Evolutionary conservation across 1,284 basidiomycete species (phyloP).

Genomic region (Cutaneotrichosporon cyanovorans): DNA sequence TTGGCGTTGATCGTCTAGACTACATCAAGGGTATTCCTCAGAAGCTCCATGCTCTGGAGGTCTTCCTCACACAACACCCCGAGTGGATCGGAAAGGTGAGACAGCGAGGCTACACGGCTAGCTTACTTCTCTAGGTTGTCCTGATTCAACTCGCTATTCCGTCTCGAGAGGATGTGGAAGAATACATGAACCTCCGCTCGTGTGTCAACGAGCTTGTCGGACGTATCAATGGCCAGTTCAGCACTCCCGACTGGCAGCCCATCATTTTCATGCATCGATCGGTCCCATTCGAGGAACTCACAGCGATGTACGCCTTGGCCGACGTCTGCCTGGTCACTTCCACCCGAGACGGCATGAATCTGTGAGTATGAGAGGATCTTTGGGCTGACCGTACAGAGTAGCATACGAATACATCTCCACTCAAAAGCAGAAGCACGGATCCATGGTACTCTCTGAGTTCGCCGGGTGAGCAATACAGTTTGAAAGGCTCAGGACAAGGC

Average conservation of each 20-base stretch:
- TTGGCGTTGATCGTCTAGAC: slow-evolving; percentile 94
- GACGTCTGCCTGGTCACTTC: slow-evolving; percentile 94
- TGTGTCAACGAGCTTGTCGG: slow-evolving; percentile 97
- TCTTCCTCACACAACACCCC: slow-evolving; percentile 93
- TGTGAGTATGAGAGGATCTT: slow-evolving; percentile 39
- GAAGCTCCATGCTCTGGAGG: slow-evolving; percentile 91
- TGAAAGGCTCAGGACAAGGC: too few species aligned
- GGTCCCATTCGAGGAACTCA: slow-evolving; percentile 87
- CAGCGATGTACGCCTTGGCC: slow-evolving; percentile 90
- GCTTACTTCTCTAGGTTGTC: slow-evolving; percentile 58
- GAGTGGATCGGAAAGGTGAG: slow-evolving; percentile 95
- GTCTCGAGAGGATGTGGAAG: slow-evolving; percentile 95
- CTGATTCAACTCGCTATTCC: slow-evolving; percentile 95
- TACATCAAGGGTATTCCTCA: slow-evolving; percentile 99
- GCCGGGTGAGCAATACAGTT: slow-evolving; percentile 63
- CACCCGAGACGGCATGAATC: slow-evolving; percentile 97
- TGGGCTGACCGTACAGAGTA: slow-evolving; percentile 54
- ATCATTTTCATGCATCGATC: slow-evolving; percentile 99
- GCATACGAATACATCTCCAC: slow-evolving; percentile 98
- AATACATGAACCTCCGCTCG: slow-evolving; percentile 94
- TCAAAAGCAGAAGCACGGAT: slow-evolving; percentile 83
- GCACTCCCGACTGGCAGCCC: slow-evolving; percentile 97
- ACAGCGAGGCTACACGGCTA: not conserved
- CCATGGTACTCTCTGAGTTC: slow-evolving; percentile 97
- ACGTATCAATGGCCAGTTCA: slow-evolving; percentile 95